Evolutionary conservation across 768 basidiomycete species (phyloP), one percentile per base, ranked within the genome.

Genomic region (Boletus tylopilopsis): DNA sequence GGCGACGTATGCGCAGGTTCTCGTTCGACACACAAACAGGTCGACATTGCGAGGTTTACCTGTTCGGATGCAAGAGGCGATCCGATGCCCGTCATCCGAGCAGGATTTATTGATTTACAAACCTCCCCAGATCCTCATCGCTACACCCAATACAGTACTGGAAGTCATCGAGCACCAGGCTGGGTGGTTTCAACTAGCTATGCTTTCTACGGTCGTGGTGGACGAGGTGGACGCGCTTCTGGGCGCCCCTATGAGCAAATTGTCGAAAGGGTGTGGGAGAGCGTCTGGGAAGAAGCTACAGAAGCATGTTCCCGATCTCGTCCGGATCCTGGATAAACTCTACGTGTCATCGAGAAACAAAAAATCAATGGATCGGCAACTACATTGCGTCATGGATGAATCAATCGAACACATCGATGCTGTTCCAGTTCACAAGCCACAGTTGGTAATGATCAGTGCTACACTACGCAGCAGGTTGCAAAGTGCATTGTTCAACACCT

Each of bases 221-320:
- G 88, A 90, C 55, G 88, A 90, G 62, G 83, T 80, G 40, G 89
- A 90, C 59, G 85, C 82, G 63, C 69, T 90, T 34, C 71, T 91
- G 46, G 79, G 78, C 50, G 67, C 76, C 6, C 77, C 83, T 18
- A 36, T 5, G 8, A 42, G 64, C 61, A 50, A 73, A 70, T 50
- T 66, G 66, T 37, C 71, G 55, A 59, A 74, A 61, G 73, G 66
- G 43, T 62, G 58, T 43, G 63, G 64, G 49, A 76, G 73, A 58
- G 70, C 19, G 3, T 36, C 69, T 25, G 64, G 65, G 52, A 71
- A 67, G 52, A 76, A 75, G 55, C 59, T 74, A n/a, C 61, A 65
- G 44, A 70, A 67, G 44, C 88, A 89, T 57, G 76, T 81, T 13
- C 77, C 79, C 5, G 71, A 76, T 19, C 81, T 87, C 39, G 75